Evolutionary conservation across 2,329 filamentous ascomycete species (phyloP), one percentile per base, ranked within the genome.

Genomic region (Gremmenia infestans): DNA sequence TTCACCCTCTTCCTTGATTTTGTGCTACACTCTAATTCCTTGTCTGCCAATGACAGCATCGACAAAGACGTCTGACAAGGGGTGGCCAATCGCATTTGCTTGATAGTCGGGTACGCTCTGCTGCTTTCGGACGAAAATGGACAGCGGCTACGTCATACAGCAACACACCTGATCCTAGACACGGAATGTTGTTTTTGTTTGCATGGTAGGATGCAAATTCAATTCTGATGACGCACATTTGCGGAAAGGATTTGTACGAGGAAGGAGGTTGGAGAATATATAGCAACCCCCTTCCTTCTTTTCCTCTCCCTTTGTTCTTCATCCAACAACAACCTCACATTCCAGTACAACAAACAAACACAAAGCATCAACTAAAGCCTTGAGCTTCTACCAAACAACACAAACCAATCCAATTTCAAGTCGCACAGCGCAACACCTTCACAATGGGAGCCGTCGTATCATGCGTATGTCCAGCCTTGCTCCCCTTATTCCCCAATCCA

Each of bases 371-470:
- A 36, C 28, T 22, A 32, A 23, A 28, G 57, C 52, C 55, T 55
- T 43, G 53, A 40, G 23, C n/a, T 19, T 49, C 54, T 51, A 40
- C 12, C 54, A 56, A 52, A 39, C 48, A 60, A 61, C 48, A 54
- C 42, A 55, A 57, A 53, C 53, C 35, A 55, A 35, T 15, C 23
- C 42, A 48, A 19, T 53, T 3, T 40, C 48, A 62, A 59, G 55
- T 49, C 55, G 50, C 52, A 37, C 15, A 54, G 48, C 55, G 53
- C 58, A 59, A 59, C 39, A 63, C 37, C 60, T 55, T 60, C 62
- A 69, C 63, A 63, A 71, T 71, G 68, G 68, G 68, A 59, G 68
- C 68, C 62, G 67, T 71, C 57, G 68, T 71, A 62, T 71, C 68
- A 62, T 71, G 68, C 52, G 68, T 71, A 65, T 53, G 68, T 67